Evolutionary conservation across 208 protist genomes (phyloP).

Genomic region (Plasmodiophora brassicae): DNA sequence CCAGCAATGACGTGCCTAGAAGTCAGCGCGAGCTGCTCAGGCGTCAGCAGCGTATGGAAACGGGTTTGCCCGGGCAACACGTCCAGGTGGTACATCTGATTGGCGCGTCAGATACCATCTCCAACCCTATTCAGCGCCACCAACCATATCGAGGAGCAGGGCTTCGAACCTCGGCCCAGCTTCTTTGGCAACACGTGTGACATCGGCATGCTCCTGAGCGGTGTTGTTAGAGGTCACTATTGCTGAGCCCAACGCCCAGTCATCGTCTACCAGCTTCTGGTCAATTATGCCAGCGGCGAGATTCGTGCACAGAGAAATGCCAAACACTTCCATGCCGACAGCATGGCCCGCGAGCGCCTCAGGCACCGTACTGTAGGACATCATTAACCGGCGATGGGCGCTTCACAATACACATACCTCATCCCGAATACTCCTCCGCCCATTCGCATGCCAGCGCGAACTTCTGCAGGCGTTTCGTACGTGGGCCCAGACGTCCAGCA

Average conservation of each 20-base stretch:
- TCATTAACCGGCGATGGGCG: background rate
- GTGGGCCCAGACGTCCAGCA: background rate
- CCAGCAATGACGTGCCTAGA: background rate
- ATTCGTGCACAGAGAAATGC: conserved; percentile 27
- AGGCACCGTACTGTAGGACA: background rate
- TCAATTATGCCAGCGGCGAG: background rate
- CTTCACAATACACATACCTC: background rate
- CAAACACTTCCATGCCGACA: conserved; percentile 17
- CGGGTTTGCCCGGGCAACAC: background rate
- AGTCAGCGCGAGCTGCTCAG: background rate
- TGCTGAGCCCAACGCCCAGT: too few species aligned
- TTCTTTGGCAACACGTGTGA: background rate
- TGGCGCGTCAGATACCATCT: background rate
- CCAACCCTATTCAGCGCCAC: background rate
- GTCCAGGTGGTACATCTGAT: background rate
- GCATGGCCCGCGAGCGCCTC: background rate
- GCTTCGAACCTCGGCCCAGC: background rate
- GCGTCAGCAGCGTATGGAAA: background rate
- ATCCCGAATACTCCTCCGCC: background rate
- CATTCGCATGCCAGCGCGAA: background rate
- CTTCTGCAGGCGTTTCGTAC: background rate
- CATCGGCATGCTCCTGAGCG: background rate
- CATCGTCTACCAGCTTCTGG: background rate
- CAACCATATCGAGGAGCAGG: background rate
- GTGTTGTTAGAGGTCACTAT: too few species aligned